Conservation (phyloP, 176 grass and related monocot species). For the Aegilops sharonensis region DNA sequence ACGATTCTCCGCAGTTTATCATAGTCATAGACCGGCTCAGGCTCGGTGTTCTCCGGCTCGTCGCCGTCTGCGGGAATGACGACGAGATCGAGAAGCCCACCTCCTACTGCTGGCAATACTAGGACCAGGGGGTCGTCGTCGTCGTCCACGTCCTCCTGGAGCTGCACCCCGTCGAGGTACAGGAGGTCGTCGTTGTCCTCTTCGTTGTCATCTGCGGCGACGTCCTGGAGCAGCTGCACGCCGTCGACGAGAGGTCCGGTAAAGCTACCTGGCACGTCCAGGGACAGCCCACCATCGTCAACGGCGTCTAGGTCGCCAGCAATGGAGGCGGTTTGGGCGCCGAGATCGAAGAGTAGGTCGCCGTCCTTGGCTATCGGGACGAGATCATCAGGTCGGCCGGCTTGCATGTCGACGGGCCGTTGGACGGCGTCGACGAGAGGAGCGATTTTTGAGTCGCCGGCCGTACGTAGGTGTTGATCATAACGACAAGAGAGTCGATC, state of each 20-base stretch:
- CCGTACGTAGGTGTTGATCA: no score
- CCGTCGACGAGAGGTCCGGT: background rate
- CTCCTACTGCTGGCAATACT: no score
- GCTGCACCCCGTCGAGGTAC: no score
- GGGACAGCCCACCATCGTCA: background rate
- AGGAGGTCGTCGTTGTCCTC: background rate
- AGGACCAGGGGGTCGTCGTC: background rate
- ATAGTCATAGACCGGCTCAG: background rate
- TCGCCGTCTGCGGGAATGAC: no score
- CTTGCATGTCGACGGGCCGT: no score
- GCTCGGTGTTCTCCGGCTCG: no score
- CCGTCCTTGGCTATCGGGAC: background rate
- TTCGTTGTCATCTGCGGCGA: background rate
- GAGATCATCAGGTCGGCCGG: background rate
- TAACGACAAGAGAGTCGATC: no score
- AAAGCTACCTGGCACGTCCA: no score
- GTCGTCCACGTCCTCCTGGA: no score
- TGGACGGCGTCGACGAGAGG: no score
- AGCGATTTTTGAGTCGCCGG: no score
- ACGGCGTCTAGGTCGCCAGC: background rate
- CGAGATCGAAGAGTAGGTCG: background rate
- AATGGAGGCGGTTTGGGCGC: background rate
- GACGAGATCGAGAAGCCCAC: no score
- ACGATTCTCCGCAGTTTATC: background rate
- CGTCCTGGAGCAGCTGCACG: background rate